phyloP scores from a whole-genome alignment of 768 basidiomycete species.

The Leccinum olivaceopallidum region DNA sequence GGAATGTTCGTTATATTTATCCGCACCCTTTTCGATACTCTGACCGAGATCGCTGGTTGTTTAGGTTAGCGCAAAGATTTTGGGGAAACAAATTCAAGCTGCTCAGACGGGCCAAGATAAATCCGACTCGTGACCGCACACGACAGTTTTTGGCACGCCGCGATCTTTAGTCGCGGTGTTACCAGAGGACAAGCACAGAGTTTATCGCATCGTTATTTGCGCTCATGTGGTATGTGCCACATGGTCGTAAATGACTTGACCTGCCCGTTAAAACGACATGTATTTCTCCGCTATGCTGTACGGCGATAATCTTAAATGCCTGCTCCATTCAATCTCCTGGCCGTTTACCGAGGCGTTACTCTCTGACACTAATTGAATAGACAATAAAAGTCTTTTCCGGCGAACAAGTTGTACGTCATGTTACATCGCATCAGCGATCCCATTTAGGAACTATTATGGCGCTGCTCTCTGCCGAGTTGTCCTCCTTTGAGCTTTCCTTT shows the following conservation, averaged over 20 bases:
- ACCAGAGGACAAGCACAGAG: slow-evolving; percentile 7
- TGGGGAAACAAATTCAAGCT: slow-evolving; percentile 57
- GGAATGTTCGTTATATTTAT: slow-evolving; percentile 57
- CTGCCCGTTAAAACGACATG: slow-evolving; percentile 9
- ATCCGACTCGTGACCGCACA: slow-evolving; percentile 28
- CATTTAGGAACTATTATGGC: slow-evolving; percentile 25
- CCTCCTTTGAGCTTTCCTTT: slow-evolving; percentile 29
- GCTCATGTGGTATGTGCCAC: slow-evolving; percentile 7
- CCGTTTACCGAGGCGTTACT: slow-evolving; percentile 23
- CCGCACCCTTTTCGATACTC: slow-evolving; percentile 18
- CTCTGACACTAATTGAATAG: slow-evolving; percentile 18
- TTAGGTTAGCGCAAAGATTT: slow-evolving; percentile 80
- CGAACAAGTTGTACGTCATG: slow-evolving; percentile 22
- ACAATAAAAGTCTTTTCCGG: slow-evolving; percentile 23
- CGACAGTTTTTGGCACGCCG: slow-evolving; percentile 6
- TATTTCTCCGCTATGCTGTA: slow-evolving; percentile 10
- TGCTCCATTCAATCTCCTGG: slow-evolving; percentile 31
- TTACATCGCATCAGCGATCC: slow-evolving; percentile 18
- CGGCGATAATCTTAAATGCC: slow-evolving; percentile 16
- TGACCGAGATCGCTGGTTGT: slow-evolving; percentile 18
- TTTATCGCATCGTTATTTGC: slow-evolving; percentile 20
- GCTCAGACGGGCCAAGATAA: slow-evolving; percentile 32
- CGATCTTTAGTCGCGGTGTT: slow-evolving; percentile 6
- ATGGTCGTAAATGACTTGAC: slow-evolving; percentile 16
- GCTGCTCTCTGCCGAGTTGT: slow-evolving; percentile 19